A percentile compares a stretch with the other conserved stretches of the same genome.
Evolutionary conservation across 371 early-diverging fungal genomes (phyloP).

Genomic region (Aphelidium insulamus): DNA sequence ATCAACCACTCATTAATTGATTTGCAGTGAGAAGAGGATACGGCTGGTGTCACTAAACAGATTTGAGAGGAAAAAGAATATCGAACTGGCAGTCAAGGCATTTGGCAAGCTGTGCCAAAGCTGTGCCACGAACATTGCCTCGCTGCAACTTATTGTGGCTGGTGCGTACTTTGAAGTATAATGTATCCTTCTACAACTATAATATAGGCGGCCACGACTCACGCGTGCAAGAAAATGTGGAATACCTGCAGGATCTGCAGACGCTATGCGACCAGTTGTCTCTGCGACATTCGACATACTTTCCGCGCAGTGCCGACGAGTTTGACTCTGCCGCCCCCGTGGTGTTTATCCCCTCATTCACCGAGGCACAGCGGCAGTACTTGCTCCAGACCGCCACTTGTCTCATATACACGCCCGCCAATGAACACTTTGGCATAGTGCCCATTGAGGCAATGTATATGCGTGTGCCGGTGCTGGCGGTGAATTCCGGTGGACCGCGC

Average conservation of each 20-base stretch:
- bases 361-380: constrained; percentile 47
- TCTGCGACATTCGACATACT: background rate
- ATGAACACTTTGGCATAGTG: constrained; percentile 91
- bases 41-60: constrained; percentile 56
- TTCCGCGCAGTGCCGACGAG: no score
- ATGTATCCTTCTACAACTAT: background rate
- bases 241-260: constrained; percentile 49
- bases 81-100: constrained; percentile 55
- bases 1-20: background rate
- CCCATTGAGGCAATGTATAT: constrained; percentile 91
- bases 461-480: constrained; percentile 63
- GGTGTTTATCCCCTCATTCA: constrained; percentile 69
- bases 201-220: constrained; percentile 57
- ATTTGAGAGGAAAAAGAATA: constrained; percentile 82
- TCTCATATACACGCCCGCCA: constrained; percentile 71
- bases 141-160: constrained; percentile 32
- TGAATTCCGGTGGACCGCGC: constrained; percentile 62
- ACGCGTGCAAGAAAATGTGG: constrained; percentile 62
- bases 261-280: constrained; percentile 8
- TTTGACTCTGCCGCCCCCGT: constrained; percentile 26
- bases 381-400: constrained; percentile 35
- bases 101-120: constrained; percentile 27
- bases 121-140: constrained; percentile 9
- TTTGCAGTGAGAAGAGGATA: constrained; percentile 1
- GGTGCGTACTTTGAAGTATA: constrained; percentile 11